Evolutionary conservation across 2,329 filamentous ascomycete genomes (phyloP).

Genomic region (Arthrobotrys entomopaga): DNA sequence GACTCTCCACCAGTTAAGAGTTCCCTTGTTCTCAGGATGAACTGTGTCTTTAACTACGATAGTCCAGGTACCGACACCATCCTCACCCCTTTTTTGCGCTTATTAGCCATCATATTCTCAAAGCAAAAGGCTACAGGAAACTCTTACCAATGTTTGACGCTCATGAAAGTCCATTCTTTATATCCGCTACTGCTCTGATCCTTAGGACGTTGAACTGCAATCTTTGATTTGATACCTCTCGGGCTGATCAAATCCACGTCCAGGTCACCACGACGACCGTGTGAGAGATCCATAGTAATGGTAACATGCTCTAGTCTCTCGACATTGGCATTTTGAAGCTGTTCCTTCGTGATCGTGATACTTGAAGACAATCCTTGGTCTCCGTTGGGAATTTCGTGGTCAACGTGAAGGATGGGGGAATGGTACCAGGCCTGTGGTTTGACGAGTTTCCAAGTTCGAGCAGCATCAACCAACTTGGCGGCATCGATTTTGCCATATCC

Average conservation of each 20-base stretch:
- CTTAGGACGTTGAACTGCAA: conserved; percentile 77
- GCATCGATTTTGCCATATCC: conserved; percentile 96
- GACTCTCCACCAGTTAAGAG: conserved; percentile 89
- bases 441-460: conserved; percentile 84
- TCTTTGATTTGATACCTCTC: conserved; percentile 80
- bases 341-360: conserved; percentile 84
- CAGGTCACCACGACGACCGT: conserved; percentile 86
- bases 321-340: conserved; percentile 83
- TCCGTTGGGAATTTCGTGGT: conserved; percentile 85
- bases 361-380: conserved; percentile 78
- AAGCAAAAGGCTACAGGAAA: neutral
- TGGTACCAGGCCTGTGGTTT: conserved; percentile 96
- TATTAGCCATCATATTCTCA: conserved; percentile 60
- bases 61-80: conserved; percentile 87
- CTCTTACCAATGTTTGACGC: conserved; percentile 88
- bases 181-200: conserved; percentile 79
- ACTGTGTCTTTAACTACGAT: conserved; percentile 86
- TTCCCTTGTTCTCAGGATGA: conserved; percentile 79
- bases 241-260: conserved; percentile 93
- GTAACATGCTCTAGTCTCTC: conserved; percentile 92
- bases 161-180: conserved; percentile 98
- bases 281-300: conserved; percentile 94
- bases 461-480: conserved; percentile 82
- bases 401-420: conserved; percentile 92
- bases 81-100: conserved; percentile 75